phyloP scores from a whole-genome alignment of 805 yeast genomes.

The Zygosaccharomyces rouxii region DNA sequence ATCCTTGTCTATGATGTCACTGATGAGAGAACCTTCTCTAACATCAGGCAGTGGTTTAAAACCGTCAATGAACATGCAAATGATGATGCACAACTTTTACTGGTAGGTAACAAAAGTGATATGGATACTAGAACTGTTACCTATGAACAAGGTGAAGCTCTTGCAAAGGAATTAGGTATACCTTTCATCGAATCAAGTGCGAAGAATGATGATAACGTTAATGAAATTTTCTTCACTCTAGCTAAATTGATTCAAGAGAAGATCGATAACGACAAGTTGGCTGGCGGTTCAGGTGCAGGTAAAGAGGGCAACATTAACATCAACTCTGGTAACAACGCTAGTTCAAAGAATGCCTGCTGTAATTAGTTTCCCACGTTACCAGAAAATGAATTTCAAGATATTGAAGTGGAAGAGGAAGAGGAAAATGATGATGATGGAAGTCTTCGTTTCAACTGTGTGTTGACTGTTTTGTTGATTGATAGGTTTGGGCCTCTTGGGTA shows the following conservation, averaged over 20 bases:
- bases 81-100: conserved; percentile 88
- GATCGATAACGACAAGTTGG: conserved; percentile 46
- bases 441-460: neutral
- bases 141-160: conserved; percentile 82
- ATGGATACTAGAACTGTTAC: conserved; percentile 83
- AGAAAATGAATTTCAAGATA: neutral
- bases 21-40: conserved; percentile 86
- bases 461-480: neutral
- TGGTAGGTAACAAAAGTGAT: conserved; percentile 95
- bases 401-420: neutral
- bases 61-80: conserved; percentile 96
- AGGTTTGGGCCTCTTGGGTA: neutral
- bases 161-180: conserved; percentile 80
- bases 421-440: neutral
- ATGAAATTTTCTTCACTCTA: conserved; percentile 82
- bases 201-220: conserved; percentile 87
- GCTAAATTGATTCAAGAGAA: conserved; percentile 84
- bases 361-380: neutral
- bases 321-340: conserved; percentile 42
- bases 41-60: conserved; percentile 90
- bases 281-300: conserved; percentile 52
- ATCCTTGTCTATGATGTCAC: conserved; percentile 80
- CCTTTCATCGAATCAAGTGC: conserved; percentile 97
- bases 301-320: conserved; percentile 41
- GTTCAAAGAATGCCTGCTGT: conserved; percentile 51